These are phyloP conservation scores for Saccharomyces hybrid DNA, from an alignment of 1,139 yeast species.

Conservation along the genomic window DNA sequence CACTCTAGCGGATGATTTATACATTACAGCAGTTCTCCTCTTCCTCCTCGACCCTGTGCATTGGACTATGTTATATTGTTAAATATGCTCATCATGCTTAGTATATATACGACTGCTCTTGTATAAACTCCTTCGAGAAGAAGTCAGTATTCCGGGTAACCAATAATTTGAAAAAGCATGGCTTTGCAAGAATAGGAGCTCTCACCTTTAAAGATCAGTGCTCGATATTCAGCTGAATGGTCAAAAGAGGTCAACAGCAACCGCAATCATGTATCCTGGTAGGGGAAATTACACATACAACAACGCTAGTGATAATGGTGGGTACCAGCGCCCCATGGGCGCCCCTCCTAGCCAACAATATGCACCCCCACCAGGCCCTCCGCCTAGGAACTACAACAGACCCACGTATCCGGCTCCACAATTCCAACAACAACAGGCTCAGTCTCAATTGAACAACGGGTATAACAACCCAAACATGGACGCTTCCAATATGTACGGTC, in stretches of 20 bases:
- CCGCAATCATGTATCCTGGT: slow-evolving; percentile 25
- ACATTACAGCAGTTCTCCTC: background rate
- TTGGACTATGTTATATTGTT: background rate
- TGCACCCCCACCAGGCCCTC: slow-evolving; percentile 10
- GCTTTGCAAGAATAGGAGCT: background rate
- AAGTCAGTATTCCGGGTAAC: background rate
- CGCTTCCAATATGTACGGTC: slow-evolving; percentile 14
- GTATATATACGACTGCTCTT: background rate
- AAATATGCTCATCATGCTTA: background rate
- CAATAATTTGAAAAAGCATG: background rate
- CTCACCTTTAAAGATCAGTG: background rate
- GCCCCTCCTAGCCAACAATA: slow-evolving; percentile 14
- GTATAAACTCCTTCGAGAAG: background rate
- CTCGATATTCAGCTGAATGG: background rate
- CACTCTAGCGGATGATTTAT: background rate
- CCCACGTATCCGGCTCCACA: slow-evolving; percentile 8
- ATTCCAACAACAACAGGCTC: slow-evolving; percentile 7
- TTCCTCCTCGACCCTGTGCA: background rate
- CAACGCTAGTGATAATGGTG: slow-evolving; percentile 17
- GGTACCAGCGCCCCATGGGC: slow-evolving; percentile 18
- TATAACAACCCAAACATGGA: slow-evolving; percentile 5
- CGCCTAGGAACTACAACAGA: slow-evolving; percentile 2
- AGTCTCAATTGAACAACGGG: slow-evolving; percentile 9
- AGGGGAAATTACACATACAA: slow-evolving; percentile 25
- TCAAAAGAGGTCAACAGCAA: background rate